Evolutionary conservation across 2,329 filamentous ascomycete genomes (phyloP).

Genomic region (Sarocladiaceae sp.): DNA sequence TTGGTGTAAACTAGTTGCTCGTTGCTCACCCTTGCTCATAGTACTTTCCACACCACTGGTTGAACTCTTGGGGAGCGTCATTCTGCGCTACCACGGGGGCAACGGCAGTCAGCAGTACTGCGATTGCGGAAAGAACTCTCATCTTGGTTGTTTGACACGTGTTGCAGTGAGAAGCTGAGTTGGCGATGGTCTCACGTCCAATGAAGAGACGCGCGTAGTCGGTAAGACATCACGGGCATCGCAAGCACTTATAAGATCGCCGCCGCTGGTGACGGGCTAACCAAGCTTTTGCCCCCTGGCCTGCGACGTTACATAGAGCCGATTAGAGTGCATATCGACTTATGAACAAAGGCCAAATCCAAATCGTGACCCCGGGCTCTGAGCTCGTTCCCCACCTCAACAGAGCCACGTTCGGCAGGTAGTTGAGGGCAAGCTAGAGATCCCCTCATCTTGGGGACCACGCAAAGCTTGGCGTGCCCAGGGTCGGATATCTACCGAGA

Average conservation of each 20-base stretch:
- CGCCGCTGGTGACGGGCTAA: neutral
- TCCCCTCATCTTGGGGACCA: neutral
- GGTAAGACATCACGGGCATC: neutral
- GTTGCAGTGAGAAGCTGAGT: neutral
- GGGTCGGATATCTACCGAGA: constrained; percentile 2
- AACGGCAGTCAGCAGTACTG: neutral
- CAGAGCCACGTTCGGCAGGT: neutral
- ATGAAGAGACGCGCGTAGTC: neutral
- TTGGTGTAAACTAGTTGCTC: neutral
- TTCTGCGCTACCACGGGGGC: neutral
- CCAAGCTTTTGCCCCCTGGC: neutral
- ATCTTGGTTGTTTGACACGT: neutral
- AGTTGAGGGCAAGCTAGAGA: neutral
- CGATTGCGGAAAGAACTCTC: neutral
- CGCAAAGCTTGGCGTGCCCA: neutral
- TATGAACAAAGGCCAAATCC: neutral
- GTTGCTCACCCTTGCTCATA: constrained; percentile 1
- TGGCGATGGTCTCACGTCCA: neutral
- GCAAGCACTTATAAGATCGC: neutral
- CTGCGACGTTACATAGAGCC: constrained; percentile 1
- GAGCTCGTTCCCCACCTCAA: neutral
- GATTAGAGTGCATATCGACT: neutral
- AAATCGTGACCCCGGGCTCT: neutral
- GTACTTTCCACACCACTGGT: constrained; percentile 1
- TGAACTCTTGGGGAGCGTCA: neutral